phyloP scores from a whole-genome alignment of 306 rosid genomes.

The Hippophae rhamnoides region DNA sequence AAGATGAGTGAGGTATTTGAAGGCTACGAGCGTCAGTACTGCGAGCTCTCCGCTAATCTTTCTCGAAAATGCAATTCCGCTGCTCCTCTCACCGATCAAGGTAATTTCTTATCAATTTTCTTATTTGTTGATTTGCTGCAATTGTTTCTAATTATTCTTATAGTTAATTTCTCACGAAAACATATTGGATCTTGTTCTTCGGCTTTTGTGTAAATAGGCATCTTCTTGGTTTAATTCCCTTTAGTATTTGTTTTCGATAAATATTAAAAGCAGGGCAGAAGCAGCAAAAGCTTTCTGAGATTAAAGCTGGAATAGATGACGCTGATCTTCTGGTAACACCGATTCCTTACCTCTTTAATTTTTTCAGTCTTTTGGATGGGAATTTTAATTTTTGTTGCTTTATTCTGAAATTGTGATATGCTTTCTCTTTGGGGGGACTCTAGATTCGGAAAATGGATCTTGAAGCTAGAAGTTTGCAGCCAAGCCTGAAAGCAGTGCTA shows the following conservation, averaged over 20 bases:
- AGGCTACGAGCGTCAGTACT: constrained; percentile 91
- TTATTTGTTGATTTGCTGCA: neutral
- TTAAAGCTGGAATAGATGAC: constrained; percentile 64
- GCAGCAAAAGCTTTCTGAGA: constrained; percentile 58
- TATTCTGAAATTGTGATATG: constrained; percentile 8
- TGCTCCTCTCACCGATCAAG: constrained; percentile 46
- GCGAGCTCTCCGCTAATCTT: constrained; percentile 80
- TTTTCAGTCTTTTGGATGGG: neutral
- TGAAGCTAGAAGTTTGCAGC: constrained; percentile 83
- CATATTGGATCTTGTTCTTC: neutral
- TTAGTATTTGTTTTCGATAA: constrained; percentile 5
- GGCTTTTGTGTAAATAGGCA: neutral
- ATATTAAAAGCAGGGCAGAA: constrained; percentile 54
- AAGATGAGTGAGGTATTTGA: constrained; percentile 73
- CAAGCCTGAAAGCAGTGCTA: constrained; percentile 63
- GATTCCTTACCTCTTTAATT: constrained; percentile 4
- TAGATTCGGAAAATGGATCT: constrained; percentile 92
- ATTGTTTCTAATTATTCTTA: neutral
- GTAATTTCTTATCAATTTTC: constrained; percentile 8
- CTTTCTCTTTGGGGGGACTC: neutral
- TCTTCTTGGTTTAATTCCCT: neutral
- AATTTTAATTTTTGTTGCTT: neutral
- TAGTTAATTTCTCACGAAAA: neutral
- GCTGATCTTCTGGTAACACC: constrained; percentile 65
- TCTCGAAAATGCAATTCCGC: constrained; percentile 65